phyloP scores from a whole-genome alignment of 176 grass and related monocot genomes.

The Triticum urartu region DNA sequence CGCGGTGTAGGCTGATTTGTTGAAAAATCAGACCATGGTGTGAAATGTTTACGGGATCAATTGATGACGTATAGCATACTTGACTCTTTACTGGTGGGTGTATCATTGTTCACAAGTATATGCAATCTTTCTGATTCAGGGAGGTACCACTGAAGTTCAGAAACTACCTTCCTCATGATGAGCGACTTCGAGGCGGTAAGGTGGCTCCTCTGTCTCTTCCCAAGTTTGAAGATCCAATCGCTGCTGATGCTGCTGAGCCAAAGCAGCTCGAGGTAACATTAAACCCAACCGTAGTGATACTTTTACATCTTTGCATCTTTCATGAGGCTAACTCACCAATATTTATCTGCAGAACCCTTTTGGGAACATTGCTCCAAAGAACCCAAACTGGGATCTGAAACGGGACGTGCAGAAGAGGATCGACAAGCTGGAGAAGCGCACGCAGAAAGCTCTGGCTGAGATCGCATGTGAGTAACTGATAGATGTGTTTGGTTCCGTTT shows the following conservation, averaged over 20 bases:
- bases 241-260: conserved; percentile 48
- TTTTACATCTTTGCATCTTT: background rate
- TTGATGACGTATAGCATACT: background rate
- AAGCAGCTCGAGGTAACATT: conserved; percentile 60
- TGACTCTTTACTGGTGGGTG: background rate
- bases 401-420: conserved; percentile 86
- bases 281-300: no score
- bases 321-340: background rate
- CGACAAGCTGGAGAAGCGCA: conserved; percentile 91
- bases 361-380: conserved; percentile 94
- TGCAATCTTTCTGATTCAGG: conserved; percentile 11
- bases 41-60: background rate
- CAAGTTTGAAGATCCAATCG: conserved; percentile 86
- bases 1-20: background rate
- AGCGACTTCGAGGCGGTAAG: conserved; percentile 81
- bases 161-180: conserved; percentile 98
- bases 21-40: background rate
- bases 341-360: conserved; percentile 64
- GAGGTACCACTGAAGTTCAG: conserved; percentile 86
- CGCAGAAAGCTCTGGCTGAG: conserved; percentile 82
- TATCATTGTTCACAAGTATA: background rate
- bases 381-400: conserved; percentile 94
- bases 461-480: conserved; percentile 51
- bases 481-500: no score
- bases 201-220: conserved; percentile 63